Conservation (phyloP, 768 basidiomycete genomes). For the Tricholoma hemisulphureum region DNA sequence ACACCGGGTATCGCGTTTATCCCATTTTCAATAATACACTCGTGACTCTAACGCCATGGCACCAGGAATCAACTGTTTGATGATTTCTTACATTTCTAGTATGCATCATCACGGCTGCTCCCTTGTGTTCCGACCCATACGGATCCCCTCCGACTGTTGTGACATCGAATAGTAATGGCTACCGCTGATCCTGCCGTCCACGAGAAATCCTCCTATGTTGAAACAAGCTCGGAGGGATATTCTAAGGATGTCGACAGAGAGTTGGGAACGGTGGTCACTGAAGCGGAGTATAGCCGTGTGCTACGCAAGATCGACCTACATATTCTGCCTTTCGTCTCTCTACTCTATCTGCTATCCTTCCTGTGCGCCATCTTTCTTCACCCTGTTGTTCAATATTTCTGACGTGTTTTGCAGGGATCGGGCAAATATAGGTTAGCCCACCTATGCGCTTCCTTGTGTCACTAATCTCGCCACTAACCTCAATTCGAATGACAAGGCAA, state of each 20-base stretch:
- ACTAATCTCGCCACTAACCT: background rate
- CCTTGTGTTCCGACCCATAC: too few relatives aligned
- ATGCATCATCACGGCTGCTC: too few relatives aligned
- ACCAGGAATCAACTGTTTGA: too few relatives aligned
- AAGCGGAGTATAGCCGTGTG: conserved; percentile 24
- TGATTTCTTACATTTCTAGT: too few relatives aligned
- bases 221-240: conserved; percentile 2
- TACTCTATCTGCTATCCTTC: conserved; percentile 47
- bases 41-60: too few relatives aligned
- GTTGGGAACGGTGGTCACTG: conserved; percentile 9
- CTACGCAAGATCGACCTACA: conserved; percentile 46
- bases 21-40: too few relatives aligned
- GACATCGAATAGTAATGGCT: background rate
- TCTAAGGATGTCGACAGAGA: conserved; percentile 2
- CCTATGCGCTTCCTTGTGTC: background rate
- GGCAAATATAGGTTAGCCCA: conserved; percentile 30
- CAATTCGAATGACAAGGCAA: conserved; percentile 19
- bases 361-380: conserved; percentile 31
- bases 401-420: conserved; percentile 27
- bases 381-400: background rate
- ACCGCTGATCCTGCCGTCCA: background rate
- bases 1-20: too few relatives aligned
- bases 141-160: background rate
- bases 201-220: conserved; percentile 9
- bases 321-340: conserved; percentile 42